phyloP scores from a whole-genome alignment of 2,329 filamentous ascomycete genomes.

The Davidsoniella virescens region DNA sequence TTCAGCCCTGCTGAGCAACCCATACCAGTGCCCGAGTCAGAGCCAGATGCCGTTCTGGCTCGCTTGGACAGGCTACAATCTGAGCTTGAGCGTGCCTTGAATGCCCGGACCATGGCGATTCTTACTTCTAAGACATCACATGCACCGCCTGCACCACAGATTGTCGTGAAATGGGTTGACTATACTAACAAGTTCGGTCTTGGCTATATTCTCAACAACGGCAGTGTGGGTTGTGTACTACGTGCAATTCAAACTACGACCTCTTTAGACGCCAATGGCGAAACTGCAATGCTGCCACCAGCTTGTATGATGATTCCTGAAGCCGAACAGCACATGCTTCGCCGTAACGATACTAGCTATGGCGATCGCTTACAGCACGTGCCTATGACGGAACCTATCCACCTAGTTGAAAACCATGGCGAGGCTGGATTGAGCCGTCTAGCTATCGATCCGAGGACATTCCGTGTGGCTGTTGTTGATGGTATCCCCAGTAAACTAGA shows the following conservation, averaged over 20 bases:
- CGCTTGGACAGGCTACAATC: slow-evolving; percentile 39
- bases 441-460: slow-evolving; percentile 47
- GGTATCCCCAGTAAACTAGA: slow-evolving; percentile 44
- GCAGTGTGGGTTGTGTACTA: slow-evolving; percentile 58
- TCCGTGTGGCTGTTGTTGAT: slow-evolving; percentile 38
- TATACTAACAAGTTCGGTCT: slow-evolving; percentile 78
- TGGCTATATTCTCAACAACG: slow-evolving; percentile 69
- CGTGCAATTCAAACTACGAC: slow-evolving; percentile 33
- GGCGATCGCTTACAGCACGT: slow-evolving; percentile 42
- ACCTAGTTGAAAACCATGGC: slow-evolving; percentile 59
- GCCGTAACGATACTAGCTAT: slow-evolving; percentile 39
- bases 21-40: slow-evolving; percentile 33
- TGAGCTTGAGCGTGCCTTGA: slow-evolving; percentile 46
- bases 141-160: slow-evolving; percentile 41
- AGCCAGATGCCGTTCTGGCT: slow-evolving; percentile 40
- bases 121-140: slow-evolving; percentile 37
- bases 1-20: slow-evolving; percentile 40
- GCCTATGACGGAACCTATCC: slow-evolving; percentile 46
- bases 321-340: slow-evolving; percentile 53
- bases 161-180: slow-evolving; percentile 71
- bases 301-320: slow-evolving; percentile 56
- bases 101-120: slow-evolving; percentile 45
- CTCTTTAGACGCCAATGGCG: slow-evolving; percentile 22
- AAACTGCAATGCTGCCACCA: slow-evolving; percentile 42
- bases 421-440: slow-evolving; percentile 45